A percentile compares a stretch with the other conserved stretches of the same genome.
Evolutionary conservation across 2,329 filamentous ascomycete species (phyloP).

Genomic region (Sporothrix pallida): DNA sequence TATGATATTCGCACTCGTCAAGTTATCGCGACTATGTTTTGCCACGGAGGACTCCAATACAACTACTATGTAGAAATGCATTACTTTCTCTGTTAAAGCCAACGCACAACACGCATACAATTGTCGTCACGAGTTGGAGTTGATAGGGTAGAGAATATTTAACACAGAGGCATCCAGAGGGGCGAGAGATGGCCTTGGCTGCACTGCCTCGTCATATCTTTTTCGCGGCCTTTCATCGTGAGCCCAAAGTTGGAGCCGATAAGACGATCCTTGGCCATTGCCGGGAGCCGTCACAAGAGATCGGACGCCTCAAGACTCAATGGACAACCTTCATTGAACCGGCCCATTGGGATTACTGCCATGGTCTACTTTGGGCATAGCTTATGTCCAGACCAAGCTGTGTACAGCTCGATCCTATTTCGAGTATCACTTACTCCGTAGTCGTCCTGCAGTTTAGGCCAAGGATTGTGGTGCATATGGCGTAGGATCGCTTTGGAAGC

Average conservation of each 20-base stretch:
- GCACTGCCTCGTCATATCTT: not conserved
- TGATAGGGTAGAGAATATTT: not conserved
- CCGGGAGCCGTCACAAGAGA: not conserved
- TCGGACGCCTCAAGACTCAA: not conserved
- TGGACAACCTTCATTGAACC: not conserved
- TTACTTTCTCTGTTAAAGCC: constrained; percentile 5
- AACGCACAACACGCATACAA: constrained; percentile 33
- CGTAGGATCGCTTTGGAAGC: constrained; percentile 33
- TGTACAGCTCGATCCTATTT: not conserved
- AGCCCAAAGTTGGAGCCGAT: not conserved
- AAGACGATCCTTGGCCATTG: not conserved
- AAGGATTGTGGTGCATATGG: constrained; percentile 17
- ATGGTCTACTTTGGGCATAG: not conserved
- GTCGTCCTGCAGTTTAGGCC: not conserved
- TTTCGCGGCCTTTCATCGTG: not conserved
- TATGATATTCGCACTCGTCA: no score
- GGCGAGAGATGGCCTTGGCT: not conserved
- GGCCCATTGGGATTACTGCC: not conserved
- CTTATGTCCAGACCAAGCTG: not conserved
- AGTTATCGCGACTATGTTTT: not conserved
- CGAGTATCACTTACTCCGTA: not conserved
- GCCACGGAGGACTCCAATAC: constrained; percentile 8
- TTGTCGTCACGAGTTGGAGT: constrained; percentile 24
- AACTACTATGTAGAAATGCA: not conserved
- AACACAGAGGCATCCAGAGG: not conserved